phyloP scores from a whole-genome alignment of 768 basidiomycete genomes.

The Ephemerocybe angulata region DNA sequence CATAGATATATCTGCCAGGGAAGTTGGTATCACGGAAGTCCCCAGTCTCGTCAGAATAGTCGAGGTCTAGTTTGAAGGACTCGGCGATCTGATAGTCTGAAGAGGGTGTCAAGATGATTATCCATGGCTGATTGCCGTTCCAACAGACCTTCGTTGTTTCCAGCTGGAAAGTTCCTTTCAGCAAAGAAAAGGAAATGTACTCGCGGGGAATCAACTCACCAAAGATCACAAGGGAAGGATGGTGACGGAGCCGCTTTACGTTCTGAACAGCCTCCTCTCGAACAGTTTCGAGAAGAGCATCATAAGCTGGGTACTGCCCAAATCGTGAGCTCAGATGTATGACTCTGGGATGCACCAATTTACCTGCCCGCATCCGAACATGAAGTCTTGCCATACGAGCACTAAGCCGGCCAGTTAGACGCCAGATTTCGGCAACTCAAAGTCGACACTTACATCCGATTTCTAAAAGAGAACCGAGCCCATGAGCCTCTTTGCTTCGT shows the following conservation, averaged over 20 bases:
- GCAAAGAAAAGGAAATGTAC: background rate
- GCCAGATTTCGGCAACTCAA: conserved; percentile 1
- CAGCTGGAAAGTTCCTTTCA: conserved; percentile 41
- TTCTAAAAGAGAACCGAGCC: conserved; percentile 38
- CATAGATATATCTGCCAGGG: conserved; percentile 89
- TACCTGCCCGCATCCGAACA: conserved; percentile 94
- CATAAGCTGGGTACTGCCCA: conserved; percentile 80
- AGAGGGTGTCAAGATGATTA: background rate
- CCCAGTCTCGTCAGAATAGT: conserved; percentile 80
- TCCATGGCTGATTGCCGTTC: background rate
- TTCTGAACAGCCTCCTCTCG: conserved; percentile 77
- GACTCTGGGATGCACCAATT: conserved; percentile 8
- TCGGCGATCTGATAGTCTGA: conserved; percentile 88
- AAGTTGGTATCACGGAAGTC: conserved; percentile 86
- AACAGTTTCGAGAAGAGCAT: conserved; percentile 71
- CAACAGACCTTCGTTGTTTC: conserved; percentile 69
- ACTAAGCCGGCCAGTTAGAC: conserved; percentile 35
- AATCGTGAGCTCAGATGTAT: conserved; percentile 3
- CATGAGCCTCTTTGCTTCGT: background rate
- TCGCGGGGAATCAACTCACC: conserved; percentile 41
- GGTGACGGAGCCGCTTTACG: conserved; percentile 78
- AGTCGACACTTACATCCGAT: conserved; percentile 51
- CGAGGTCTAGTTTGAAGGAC: conserved; percentile 67
- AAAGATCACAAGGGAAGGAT: conserved; percentile 88
- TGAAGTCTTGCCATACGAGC: conserved; percentile 96